Percentiles rank a stretch among this genome's conserved stretches.
Conservation (phyloP, 2,329 filamentous ascomycete species). For the Cladosporium sp. region DNA sequence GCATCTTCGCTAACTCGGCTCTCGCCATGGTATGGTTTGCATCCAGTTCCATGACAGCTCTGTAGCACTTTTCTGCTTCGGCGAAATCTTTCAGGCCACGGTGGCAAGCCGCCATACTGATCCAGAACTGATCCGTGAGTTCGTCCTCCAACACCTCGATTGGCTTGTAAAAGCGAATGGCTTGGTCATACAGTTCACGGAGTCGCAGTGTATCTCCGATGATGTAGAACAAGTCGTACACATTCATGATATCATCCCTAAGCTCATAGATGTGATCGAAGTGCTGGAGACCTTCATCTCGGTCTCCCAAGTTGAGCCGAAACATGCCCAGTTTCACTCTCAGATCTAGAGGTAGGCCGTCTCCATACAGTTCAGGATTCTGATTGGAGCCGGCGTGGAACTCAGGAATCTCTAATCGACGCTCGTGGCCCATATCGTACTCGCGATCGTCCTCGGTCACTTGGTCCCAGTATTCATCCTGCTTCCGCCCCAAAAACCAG, state of each 20-base stretch:
- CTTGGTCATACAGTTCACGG: conserved; percentile 49
- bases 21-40: conserved; percentile 70
- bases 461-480: conserved; percentile 74
- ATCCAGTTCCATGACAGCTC: conserved; percentile 69
- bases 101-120: conserved; percentile 64
- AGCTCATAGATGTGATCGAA: conserved; percentile 62
- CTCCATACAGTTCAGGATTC: conserved; percentile 62
- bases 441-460: conserved; percentile 64
- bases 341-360: conserved; percentile 73
- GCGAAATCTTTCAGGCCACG: conserved; percentile 58
- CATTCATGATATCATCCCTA: conserved; percentile 59
- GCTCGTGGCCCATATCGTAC: conserved; percentile 73
- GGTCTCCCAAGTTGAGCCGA: conserved; percentile 63
- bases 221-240: conserved; percentile 76
- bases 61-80: conserved; percentile 73
- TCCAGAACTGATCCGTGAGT: conserved; percentile 47
- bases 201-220: conserved; percentile 57
- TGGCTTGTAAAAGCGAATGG: conserved; percentile 55
- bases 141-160: conserved; percentile 40
- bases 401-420: conserved; percentile 59
- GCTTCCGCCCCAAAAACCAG: conserved; percentile 73
- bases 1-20: conserved; percentile 76
- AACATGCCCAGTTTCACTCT: conserved; percentile 80
- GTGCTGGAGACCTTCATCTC: conserved; percentile 60
- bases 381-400: conserved; percentile 51